These are phyloP conservation scores for Crithidia bombi DNA, from an alignment of 208 protist genomes.

Conservation along the genomic window DNA sequence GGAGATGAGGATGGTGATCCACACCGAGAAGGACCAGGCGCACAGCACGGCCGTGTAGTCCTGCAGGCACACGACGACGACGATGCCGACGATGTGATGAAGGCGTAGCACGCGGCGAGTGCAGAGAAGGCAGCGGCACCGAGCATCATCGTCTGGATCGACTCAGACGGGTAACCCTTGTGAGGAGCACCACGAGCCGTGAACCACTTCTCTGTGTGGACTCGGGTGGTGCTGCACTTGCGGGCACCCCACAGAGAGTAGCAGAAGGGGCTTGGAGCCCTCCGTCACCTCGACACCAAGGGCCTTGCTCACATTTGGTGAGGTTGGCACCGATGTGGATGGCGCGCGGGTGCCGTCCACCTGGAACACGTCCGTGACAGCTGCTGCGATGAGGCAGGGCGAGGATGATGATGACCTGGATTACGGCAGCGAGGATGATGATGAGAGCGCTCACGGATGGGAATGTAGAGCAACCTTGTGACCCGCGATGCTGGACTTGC, in stretches of 20 bases:
- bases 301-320: constrained; percentile 2
- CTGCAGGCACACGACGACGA: constrained; percentile 24
- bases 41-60: constrained; percentile 32
- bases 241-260: constrained; percentile 33
- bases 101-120: constrained; percentile 28
- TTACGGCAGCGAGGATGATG: constrained; percentile 16
- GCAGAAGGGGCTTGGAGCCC: constrained; percentile 31
- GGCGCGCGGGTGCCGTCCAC: constrained; percentile 28
- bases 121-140: constrained; percentile 25
- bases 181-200: neutral
- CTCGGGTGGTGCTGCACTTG: constrained; percentile 16
- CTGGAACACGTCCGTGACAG: constrained; percentile 24
- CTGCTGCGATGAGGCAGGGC: constrained; percentile 28
- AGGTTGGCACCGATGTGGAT: constrained; percentile 21
- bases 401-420: constrained; percentile 25
- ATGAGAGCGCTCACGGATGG: constrained; percentile 22
- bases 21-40: constrained; percentile 37
- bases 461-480: constrained; percentile 31
- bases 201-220: constrained; percentile 25
- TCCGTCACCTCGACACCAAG: constrained; percentile 23
- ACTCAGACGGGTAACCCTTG: constrained; percentile 24
- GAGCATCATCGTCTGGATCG: constrained; percentile 27
- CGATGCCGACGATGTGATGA: constrained; percentile 29
- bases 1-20: constrained; percentile 36
- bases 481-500: constrained; percentile 28